A percentile compares a stretch with the other conserved stretches of the same genome.
Evolutionary conservation across 2,329 filamentous ascomycete genomes (phyloP).

Genomic region (Fusarium nygamai): DNA sequence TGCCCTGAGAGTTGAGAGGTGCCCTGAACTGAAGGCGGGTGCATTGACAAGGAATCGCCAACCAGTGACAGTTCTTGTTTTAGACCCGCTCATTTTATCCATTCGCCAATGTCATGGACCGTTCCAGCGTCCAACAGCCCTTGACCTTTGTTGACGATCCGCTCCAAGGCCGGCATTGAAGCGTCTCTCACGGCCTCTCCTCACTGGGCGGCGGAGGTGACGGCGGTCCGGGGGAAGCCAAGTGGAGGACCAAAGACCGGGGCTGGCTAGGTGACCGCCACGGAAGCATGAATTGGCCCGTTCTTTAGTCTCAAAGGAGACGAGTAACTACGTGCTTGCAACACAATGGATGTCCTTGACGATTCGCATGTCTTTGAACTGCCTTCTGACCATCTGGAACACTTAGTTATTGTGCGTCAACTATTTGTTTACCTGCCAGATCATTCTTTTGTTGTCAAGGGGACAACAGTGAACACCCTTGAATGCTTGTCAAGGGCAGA

Average conservation of each 20-base stretch:
- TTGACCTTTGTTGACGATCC: conserved; percentile 22
- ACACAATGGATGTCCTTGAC: conserved; percentile 16
- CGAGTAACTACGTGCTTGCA: conserved; percentile 14
- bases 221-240: conserved; percentile 22
- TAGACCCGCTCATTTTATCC: conserved; percentile 30
- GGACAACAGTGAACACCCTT: not conserved
- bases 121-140: conserved; percentile 25
- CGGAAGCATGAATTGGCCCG: conserved; percentile 22
- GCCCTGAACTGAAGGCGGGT: conserved; percentile 30
- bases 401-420: not conserved
- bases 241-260: conserved; percentile 11
- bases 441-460: conserved; percentile 29
- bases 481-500: not conserved
- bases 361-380: not conserved
- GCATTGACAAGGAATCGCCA: conserved; percentile 18
- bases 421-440: conserved; percentile 8
- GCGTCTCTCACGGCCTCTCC: not conserved
- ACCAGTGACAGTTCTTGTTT: conserved; percentile 13
- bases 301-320: conserved; percentile 27
- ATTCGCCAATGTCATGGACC: conserved; percentile 16
- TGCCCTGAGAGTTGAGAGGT: conserved; percentile 27
- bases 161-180: conserved; percentile 23
- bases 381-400: conserved; percentile 3
- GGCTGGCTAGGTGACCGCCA: conserved; percentile 30
- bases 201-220: conserved; percentile 18